Base-by-base conservation (phyloP, 2,329 filamentous ascomycete genomes). In the Huntiella abstrusa region DNA sequence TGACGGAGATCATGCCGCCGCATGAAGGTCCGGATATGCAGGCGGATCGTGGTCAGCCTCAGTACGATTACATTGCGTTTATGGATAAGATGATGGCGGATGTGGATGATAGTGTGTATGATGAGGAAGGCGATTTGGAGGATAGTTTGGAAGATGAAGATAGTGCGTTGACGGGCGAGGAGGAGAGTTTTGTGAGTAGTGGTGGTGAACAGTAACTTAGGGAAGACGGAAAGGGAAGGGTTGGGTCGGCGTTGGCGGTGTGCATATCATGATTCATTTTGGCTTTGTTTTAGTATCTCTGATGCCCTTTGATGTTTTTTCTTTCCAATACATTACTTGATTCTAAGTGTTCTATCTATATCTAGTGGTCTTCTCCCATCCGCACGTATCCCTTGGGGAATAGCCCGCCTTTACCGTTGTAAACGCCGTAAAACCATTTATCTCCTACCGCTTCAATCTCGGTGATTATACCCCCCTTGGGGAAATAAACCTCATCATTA, bases 51-150 rank as follows among this genome's bases (percentile, higher is more conserved):
- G 80, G 87, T 44, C 64, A 84, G 57, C 75, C 82, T 34, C 92
- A 96, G 62, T 98, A 80, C 60, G 91, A 98, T 63, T 98, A 98
- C 65, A 86, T 96, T 53, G 79, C 75, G 52, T 98, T 96, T 61
- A 98, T 98, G 91, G 81, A 95, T 62, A 82, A 80, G 58, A 69
- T 91, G 63, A 83, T 86, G 51, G 61, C 60, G 42, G 62, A 65
- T 33, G 61, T 51, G 33, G 49, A 47, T 10, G 49, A 50, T 22
- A 32, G 44, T 7, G 45, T 43, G 11, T 47, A 51, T 28, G 49
- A 50, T 12, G 52, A 51, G 13, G 44, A 49, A 8, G 45, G 47
- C n/a, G 52, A 50, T 46, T 49, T 19, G 19, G 39, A 19, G n/a
- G 41, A 43, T 34, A 34, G 28, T 11, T 17, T 43, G 41, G 41